Conservation (phyloP, 768 basidiomycete genomes). For the Phaeotremella fagi region DNA sequence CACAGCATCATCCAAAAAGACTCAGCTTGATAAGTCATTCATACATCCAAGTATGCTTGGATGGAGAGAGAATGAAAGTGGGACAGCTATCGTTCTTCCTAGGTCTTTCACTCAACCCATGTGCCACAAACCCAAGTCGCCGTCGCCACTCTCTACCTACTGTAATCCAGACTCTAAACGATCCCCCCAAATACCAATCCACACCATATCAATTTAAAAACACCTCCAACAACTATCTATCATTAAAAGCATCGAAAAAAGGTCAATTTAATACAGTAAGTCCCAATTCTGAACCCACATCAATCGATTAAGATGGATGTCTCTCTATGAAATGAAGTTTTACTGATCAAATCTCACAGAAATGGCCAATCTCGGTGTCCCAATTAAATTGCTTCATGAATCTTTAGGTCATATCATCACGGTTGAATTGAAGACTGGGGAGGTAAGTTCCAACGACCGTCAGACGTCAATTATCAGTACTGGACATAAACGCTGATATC, state of each 20-base stretch:
- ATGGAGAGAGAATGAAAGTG: no score
- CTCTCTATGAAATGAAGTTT: no score
- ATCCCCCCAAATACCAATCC: neutral
- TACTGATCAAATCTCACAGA: no score
- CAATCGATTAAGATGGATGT: no score
- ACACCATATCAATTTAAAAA: neutral
- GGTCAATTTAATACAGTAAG: neutral
- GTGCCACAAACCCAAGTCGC: neutral
- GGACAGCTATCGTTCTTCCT: no score
- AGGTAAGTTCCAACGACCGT: constrained; percentile 51
- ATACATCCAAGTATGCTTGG: no score
- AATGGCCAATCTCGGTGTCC: constrained; percentile 65
- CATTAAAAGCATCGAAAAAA: neutral
- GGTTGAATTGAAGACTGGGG: constrained; percentile 96
- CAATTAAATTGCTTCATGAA: constrained; percentile 94
- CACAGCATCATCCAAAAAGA: no score
- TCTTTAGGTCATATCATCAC: constrained; percentile 93
- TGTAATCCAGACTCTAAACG: neutral
- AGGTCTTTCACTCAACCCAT: no score
- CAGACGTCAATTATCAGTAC: neutral
- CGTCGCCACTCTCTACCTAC: neutral
- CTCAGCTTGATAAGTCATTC: no score
- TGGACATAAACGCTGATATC: constrained; percentile 6
- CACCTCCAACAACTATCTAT: neutral
- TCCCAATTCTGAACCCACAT: no score